Conservation (phyloP, 352 stramenopile species). For the Pythium myriotylum region DNA sequence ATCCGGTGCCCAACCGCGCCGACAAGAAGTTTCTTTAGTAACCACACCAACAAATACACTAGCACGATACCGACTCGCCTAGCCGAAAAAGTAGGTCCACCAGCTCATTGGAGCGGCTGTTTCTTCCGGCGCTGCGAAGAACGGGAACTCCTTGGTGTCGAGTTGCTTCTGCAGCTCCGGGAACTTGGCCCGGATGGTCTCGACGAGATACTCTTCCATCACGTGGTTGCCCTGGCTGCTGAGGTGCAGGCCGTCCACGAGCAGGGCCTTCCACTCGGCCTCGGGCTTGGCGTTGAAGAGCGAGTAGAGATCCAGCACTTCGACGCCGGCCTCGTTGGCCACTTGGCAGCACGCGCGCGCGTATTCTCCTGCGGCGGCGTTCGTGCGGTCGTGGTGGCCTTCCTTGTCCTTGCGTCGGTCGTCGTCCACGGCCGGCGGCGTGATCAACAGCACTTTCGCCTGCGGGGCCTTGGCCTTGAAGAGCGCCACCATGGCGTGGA, state of each 20-base stretch:
- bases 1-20: too few relatives aligned
- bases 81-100: too few relatives aligned
- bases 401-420: neutral
- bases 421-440: constrained; percentile 59
- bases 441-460: constrained; percentile 54
- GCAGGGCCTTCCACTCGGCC: constrained; percentile 31
- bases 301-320: constrained; percentile 48
- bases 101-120: too few relatives aligned
- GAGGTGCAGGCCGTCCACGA: constrained; percentile 65
- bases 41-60: too few relatives aligned
- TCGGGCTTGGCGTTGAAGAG: constrained; percentile 46
- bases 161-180: constrained; percentile 8
- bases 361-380: constrained; percentile 43
- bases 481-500: constrained; percentile 34
- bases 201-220: constrained; percentile 35
- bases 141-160: constrained; percentile 8
- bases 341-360: constrained; percentile 46
- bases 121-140: too few relatives aligned
- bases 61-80: too few relatives aligned
- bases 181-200: constrained; percentile 3
- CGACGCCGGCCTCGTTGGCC: constrained; percentile 28
- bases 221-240: constrained; percentile 45
- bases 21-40: too few relatives aligned
- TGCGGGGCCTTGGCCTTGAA: constrained; percentile 31
- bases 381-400: constrained; percentile 41